Conservation (phyloP, 805 yeast genomes). For the Saccharomycopsis malanga region DNA sequence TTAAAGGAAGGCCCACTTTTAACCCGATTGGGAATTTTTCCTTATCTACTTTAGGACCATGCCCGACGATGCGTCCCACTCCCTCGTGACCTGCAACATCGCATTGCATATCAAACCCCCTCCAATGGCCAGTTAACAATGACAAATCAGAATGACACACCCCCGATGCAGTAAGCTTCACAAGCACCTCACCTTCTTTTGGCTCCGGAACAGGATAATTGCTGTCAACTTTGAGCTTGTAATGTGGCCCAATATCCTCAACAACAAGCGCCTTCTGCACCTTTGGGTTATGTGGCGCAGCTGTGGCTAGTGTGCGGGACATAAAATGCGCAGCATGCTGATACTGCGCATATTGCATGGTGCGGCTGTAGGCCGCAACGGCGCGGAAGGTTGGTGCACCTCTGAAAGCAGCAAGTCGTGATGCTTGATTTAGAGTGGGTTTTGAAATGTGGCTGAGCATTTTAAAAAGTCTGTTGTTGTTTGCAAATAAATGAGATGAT, state of each 20-base stretch:
- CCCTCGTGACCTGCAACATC: slow-evolving; percentile 30
- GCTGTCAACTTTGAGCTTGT: slow-evolving; percentile 28
- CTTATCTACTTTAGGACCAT: slow-evolving; percentile 23
- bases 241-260: slow-evolving; percentile 30
- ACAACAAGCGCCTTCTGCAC: slow-evolving; percentile 32
- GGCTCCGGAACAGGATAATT: slow-evolving; percentile 31
- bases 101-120: slow-evolving; percentile 21
- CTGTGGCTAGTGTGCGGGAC: too few species aligned
- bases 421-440: too few species aligned
- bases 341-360: too few species aligned
- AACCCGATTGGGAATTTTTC: slow-evolving; percentile 23
- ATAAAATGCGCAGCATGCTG: too few species aligned
- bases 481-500: too few species aligned
- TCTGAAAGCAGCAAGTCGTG: too few species aligned
- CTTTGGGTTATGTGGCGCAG: too few species aligned
- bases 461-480: too few species aligned
- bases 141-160: slow-evolving; percentile 39
- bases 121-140: slow-evolving; percentile 35
- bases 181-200: slow-evolving; percentile 25
- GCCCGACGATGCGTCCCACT: slow-evolving; percentile 25
- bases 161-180: slow-evolving; percentile 33
- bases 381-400: too few species aligned
- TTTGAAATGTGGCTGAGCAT: too few species aligned
- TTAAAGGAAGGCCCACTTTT: slow-evolving; percentile 26
- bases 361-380: too few species aligned